Evolutionary conservation across 176 grass and related monocot species (phyloP).

Genomic region (Chloris gayana): DNA sequence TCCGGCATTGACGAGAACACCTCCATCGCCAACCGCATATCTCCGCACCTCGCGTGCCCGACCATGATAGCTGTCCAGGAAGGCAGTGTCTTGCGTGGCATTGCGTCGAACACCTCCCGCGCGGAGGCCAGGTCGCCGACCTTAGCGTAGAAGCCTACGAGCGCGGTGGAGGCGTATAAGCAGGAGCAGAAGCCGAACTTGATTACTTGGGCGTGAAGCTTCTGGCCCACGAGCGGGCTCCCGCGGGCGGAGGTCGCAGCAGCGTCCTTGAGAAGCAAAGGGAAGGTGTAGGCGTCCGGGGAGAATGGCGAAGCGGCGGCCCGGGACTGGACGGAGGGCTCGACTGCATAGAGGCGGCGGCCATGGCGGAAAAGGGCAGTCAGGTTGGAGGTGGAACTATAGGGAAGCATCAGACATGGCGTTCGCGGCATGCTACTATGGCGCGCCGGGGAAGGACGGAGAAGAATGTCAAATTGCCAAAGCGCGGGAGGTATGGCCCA

Average conservation of each 20-base stretch:
- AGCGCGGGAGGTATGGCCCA: not conserved
- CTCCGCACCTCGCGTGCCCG: conserved; percentile 15
- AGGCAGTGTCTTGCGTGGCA: not conserved
- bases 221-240: not conserved
- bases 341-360: not conserved
- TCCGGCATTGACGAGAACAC: conserved; percentile 1
- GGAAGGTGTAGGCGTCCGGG: not conserved
- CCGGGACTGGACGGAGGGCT: not conserved
- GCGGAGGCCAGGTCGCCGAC: not conserved
- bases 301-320: not conserved
- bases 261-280: not conserved
- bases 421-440: not conserved
- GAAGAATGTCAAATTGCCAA: not conserved
- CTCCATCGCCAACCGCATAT: not conserved
- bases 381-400: not conserved
- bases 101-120: not conserved
- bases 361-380: not conserved
- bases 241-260: not conserved
- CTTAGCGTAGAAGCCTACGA: conserved; percentile 16
- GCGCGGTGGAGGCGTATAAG: conserved; percentile 1
- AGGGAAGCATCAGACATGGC: not conserved
- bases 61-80: conserved; percentile 31
- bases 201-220: not conserved
- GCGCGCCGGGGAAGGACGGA: not conserved
- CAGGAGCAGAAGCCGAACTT: conserved; percentile 19